These are phyloP conservation scores for Dianthus caryophyllus DNA, from an alignment of 148 eudicot genomes.

Conservation along the genomic window DNA sequence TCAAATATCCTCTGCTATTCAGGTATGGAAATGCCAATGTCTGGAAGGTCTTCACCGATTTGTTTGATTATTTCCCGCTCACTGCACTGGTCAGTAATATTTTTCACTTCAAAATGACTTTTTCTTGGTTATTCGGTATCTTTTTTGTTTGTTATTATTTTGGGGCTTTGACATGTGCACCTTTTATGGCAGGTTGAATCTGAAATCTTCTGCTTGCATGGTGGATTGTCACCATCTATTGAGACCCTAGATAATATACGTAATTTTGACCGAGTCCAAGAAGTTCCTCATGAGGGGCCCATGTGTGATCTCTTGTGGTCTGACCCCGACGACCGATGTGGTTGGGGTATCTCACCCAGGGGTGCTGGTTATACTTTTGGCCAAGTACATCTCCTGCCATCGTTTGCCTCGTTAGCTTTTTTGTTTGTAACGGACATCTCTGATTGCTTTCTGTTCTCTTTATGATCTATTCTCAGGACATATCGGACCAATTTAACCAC, in stretches of 20 bases:
- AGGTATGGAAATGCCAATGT: constrained; percentile 99
- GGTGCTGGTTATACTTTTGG: constrained; percentile 98
- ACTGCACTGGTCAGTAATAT: constrained; percentile 83
- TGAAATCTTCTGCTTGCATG: constrained; percentile 94
- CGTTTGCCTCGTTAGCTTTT: constrained; percentile 3
- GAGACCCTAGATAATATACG: constrained; percentile 92
- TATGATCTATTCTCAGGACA: constrained; percentile 51
- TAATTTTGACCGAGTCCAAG: constrained; percentile 96
- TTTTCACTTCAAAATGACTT: background rate
- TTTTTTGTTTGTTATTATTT: background rate
- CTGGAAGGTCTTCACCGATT: constrained; percentile 97
- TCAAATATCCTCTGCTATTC: constrained; percentile 17
- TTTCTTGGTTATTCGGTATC: background rate
- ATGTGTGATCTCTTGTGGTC: constrained; percentile 99
- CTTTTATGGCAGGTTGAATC: constrained; percentile 67
- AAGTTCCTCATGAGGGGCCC: constrained; percentile 97
- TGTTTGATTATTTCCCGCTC: constrained; percentile 93
- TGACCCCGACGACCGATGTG: constrained; percentile 97
- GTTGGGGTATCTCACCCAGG: constrained; percentile 98
- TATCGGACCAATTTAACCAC: constrained; percentile 94
- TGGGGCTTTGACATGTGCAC: background rate
- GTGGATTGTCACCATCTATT: constrained; percentile 93
- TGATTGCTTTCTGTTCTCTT: background rate
- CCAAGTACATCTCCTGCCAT: constrained; percentile 46
- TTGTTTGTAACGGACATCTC: background rate